Percentiles rank a stretch among this genome's conserved stretches.
Conservation (phyloP, 2,329 filamentous ascomycete genomes). For the Aspergillus intermedius region DNA sequence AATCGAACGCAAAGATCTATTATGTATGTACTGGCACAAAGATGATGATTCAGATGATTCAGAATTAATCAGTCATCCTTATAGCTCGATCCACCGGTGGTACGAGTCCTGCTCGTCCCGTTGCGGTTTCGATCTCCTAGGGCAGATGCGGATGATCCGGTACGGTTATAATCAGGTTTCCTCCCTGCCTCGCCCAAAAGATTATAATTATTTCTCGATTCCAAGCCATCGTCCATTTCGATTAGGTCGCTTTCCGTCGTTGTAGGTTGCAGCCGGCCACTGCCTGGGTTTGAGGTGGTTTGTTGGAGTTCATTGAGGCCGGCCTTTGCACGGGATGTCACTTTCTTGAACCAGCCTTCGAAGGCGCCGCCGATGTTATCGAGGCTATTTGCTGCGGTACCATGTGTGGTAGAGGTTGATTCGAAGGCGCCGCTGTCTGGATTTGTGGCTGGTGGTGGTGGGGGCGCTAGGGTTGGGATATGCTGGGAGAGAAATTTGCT, state of each 20-base stretch:
- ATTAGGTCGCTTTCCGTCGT: slow-evolving; percentile 38
- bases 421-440: slow-evolving; percentile 22
- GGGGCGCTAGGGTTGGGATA: slow-evolving; percentile 67
- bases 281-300: slow-evolving; percentile 15
- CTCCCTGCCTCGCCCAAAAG: slow-evolving; percentile 9
- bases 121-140: slow-evolving; percentile 18
- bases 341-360: slow-evolving; percentile 82
- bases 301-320: slow-evolving; percentile 36
- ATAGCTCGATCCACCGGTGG: slow-evolving; percentile 8
- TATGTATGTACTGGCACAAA: neutral
- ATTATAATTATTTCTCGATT: slow-evolving; percentile 19
- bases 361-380: slow-evolving; percentile 82
- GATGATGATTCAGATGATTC: neutral
- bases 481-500: slow-evolving; percentile 81
- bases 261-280: slow-evolving; percentile 18
- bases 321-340: slow-evolving; percentile 50
- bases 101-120: slow-evolving; percentile 34
- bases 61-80: slow-evolving; percentile 24
- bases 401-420: slow-evolving; percentile 25
- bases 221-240: slow-evolving; percentile 36
- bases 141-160: slow-evolving; percentile 5
- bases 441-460: slow-evolving; percentile 45
- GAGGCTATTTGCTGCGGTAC: slow-evolving; percentile 44
- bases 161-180: slow-evolving; percentile 12
- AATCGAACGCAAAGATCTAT: neutral